These are phyloP conservation scores for Microsporum ferrugineum DNA, from an alignment of 2,329 filamentous ascomycete species.

Conservation along the genomic window DNA sequence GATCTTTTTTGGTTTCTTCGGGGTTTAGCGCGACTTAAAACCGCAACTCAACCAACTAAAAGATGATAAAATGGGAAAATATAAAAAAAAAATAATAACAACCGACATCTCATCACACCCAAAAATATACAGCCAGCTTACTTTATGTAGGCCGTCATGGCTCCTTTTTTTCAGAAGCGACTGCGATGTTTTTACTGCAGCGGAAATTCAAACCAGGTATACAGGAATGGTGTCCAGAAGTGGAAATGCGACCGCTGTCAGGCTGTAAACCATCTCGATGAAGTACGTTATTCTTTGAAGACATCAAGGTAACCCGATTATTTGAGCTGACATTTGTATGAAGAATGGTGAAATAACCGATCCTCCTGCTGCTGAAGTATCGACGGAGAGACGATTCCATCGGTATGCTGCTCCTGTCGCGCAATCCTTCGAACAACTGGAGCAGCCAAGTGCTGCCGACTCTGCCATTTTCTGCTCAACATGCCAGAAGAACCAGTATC, in stretches of 20 bases:
- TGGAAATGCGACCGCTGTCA: conserved; percentile 33
- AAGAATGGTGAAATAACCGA: conserved; percentile 84
- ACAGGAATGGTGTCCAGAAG: conserved; percentile 59
- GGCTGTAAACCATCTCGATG: conserved; percentile 77
- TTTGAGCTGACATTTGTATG: neutral
- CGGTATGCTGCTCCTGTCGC: conserved; percentile 38
- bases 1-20: neutral
- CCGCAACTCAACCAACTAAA: neutral
- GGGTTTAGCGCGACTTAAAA: conserved; percentile 6
- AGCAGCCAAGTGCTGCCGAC: conserved; percentile 22
- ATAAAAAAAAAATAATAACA: neutral
- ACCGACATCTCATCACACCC: neutral
- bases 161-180: conserved; percentile 32
- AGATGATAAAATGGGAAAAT: neutral
- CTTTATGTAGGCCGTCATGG: conserved; percentile 26
- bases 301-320: neutral
- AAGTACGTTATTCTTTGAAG: conserved; percentile 44
- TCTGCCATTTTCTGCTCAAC: conserved; percentile 55
- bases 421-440: conserved; percentile 36
- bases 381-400: conserved; percentile 33
- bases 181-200: conserved; percentile 79
- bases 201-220: conserved; percentile 52
- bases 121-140: neutral
- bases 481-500: conserved; percentile 79
- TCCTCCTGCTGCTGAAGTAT: conserved; percentile 56